These are phyloP conservation scores for Fabrea salina DNA, from an alignment of 169 alveolate genomes.

Conservation along the genomic window DNA sequence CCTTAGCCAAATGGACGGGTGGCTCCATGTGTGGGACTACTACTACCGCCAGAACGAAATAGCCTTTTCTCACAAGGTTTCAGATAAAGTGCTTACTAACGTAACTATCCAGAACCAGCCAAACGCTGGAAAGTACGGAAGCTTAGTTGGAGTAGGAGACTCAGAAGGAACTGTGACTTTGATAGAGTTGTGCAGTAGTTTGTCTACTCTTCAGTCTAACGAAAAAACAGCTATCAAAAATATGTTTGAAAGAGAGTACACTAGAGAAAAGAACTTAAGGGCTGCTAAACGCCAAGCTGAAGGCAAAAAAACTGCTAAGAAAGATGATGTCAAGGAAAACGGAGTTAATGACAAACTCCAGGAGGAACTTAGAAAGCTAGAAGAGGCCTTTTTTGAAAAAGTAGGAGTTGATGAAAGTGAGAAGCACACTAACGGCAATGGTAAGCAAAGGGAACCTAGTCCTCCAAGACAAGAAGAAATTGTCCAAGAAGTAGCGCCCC, in stretches of 20 bases:
- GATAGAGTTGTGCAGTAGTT: conserved; percentile 84
- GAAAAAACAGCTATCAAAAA: conserved; percentile 81
- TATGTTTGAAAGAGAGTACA: conserved; percentile 89
- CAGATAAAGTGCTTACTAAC: conserved; percentile 79
- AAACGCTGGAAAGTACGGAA: conserved; percentile 64
- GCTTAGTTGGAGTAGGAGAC: conserved; percentile 89
- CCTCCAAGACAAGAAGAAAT: conserved; percentile 32
- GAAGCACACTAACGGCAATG: not conserved
- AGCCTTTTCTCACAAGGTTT: conserved; percentile 87
- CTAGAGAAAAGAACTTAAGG: conserved; percentile 88
- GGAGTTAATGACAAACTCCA: conserved; percentile 33
- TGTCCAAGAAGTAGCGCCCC: conserved; percentile 19
- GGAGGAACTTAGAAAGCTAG: conserved; percentile 40
- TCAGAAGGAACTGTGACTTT: conserved; percentile 89
- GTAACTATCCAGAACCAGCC: conserved; percentile 51
- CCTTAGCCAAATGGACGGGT: conserved; percentile 80
- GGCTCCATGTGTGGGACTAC: conserved; percentile 91
- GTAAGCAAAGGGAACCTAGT: conserved; percentile 15
- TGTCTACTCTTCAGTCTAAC: conserved; percentile 66
- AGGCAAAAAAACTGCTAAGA: conserved; percentile 42
- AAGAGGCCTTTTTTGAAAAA: conserved; percentile 39
- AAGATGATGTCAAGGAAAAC: conserved; percentile 8
- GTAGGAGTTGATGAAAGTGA: conserved; percentile 36
- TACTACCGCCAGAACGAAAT: conserved; percentile 89
- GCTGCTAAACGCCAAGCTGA: conserved; percentile 57